Percentiles rank a stretch among this genome's conserved stretches.
Evolutionary conservation across 2,329 filamentous ascomycete species (phyloP).

Genomic region (Fusarium penzigii): DNA sequence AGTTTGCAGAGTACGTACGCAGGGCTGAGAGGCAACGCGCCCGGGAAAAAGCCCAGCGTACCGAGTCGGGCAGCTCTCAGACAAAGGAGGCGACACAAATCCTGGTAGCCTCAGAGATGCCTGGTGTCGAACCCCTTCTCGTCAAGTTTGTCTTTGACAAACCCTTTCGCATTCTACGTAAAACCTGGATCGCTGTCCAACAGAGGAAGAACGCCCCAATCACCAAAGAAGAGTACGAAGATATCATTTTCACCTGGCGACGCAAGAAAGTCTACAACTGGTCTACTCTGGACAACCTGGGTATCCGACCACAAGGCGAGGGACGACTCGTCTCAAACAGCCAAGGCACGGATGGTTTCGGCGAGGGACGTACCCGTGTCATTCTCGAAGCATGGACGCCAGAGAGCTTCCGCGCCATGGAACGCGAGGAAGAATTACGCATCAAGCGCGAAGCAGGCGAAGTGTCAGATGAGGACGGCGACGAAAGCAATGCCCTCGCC

Average conservation of each 20-base stretch:
- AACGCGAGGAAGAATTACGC: constrained; percentile 50
- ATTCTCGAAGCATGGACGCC: constrained; percentile 78
- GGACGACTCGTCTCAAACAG: constrained; percentile 44
- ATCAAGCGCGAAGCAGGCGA: constrained; percentile 46
- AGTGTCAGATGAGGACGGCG: constrained; percentile 35
- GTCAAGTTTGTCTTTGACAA: constrained; percentile 68
- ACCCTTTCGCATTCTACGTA: constrained; percentile 64
- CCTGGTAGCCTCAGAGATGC: constrained; percentile 63
- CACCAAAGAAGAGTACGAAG: constrained; percentile 44
- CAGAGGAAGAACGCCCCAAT: constrained; percentile 39
- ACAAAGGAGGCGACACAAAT: constrained; percentile 33
- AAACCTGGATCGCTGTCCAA: constrained; percentile 70
- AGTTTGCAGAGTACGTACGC: constrained; percentile 48
- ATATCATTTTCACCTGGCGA: constrained; percentile 79
- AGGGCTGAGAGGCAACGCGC: constrained; percentile 40
- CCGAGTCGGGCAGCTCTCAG: constrained; percentile 11
- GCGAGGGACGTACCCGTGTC: constrained; percentile 76
- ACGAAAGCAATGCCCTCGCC: constrained; percentile 12
- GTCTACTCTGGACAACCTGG: constrained; percentile 71
- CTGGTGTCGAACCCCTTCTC: constrained; percentile 50
- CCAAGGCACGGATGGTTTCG: constrained; percentile 46
- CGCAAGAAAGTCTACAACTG: constrained; percentile 70
- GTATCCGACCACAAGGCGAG: constrained; percentile 49
- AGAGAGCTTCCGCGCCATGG: constrained; percentile 55
- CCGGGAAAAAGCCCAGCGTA: constrained; percentile 24